phyloP scores from a whole-genome alignment of 257 asterid species.

The Phtheirospermum japonicum region DNA sequence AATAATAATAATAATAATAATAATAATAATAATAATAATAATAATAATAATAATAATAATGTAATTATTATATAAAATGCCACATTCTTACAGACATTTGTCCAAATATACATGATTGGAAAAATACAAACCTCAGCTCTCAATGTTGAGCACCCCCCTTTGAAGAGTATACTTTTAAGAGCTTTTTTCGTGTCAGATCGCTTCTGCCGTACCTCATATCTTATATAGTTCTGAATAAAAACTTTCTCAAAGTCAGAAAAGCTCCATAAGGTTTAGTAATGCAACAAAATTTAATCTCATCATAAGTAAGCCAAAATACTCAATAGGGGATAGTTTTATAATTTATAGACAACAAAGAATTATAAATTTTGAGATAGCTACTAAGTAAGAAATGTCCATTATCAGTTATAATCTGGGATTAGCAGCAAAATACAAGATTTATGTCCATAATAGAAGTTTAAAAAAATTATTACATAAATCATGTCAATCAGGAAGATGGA shows the following conservation, averaged over 20 bases:
- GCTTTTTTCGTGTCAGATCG: background rate
- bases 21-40: no score
- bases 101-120: background rate
- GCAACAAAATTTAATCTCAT: no score
- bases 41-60: background rate
- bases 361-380: background rate
- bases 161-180: background rate
- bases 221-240: conserved; percentile 7
- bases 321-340: background rate
- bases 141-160: background rate
- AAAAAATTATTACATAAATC: no score
- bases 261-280: no score
- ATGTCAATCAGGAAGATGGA: no score
- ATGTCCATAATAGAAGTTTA: no score
- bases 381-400: no score
- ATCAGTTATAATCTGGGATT: no score
- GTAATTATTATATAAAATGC: no score
- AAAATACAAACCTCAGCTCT: background rate
- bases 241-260: background rate
- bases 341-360: background rate
- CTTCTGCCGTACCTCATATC: conserved; percentile 1
- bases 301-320: background rate
- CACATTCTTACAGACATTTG: no score
- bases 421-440: no score
- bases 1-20: no score